These are phyloP conservation scores for Microcos paniculata DNA, from an alignment of 345 rosid genomes.

Conservation along the genomic window DNA sequence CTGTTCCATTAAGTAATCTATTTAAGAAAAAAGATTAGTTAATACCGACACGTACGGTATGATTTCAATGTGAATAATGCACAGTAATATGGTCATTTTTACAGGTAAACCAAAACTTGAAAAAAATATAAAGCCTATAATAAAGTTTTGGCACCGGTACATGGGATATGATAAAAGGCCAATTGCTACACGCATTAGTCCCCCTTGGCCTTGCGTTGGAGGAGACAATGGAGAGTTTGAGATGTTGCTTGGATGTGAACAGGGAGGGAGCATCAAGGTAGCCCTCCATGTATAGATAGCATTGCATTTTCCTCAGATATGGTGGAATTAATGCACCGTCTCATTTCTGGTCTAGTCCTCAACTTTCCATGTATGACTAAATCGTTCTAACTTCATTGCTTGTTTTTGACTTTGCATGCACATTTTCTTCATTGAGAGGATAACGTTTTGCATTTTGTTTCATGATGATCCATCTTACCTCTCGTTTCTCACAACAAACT, in stretches of 20 bases:
- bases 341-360: not conserved
- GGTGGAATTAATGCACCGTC: too few species aligned
- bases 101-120: slow-evolving; percentile 11
- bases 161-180: not conserved
- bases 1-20: not conserved
- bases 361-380: not conserved
- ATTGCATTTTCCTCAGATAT: too few species aligned
- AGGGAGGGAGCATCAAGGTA: not conserved
- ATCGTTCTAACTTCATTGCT: not conserved
- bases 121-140: not conserved
- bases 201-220: not conserved
- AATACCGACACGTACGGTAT: not conserved
- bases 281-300: not conserved
- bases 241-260: not conserved
- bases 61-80: not conserved
- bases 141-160: not conserved
- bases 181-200: not conserved
- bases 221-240: not conserved
- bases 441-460: too few species aligned
- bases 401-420: not conserved
- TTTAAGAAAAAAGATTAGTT: not conserved
- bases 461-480: too few species aligned
- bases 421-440: not conserved
- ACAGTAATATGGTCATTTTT: not conserved
- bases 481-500: too few species aligned